These are phyloP conservation scores for Abortiporus biennis DNA, from an alignment of 1,284 basidiomycete genomes.

Conservation along the genomic window DNA sequence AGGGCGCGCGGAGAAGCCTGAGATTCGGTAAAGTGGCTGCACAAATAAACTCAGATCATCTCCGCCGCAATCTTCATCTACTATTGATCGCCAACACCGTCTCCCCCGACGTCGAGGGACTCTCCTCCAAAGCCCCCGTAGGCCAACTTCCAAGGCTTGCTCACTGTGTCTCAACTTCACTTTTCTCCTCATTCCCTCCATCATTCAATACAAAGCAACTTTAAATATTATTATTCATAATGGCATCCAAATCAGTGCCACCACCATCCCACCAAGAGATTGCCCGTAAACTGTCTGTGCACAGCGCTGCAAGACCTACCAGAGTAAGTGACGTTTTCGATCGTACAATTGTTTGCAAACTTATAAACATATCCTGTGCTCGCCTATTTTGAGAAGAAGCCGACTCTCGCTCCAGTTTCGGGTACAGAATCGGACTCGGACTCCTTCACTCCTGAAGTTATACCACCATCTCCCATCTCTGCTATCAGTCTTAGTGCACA, in stretches of 20 bases:
- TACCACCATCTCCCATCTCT: constrained; percentile 27
- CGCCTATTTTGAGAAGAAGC: constrained; percentile 17
- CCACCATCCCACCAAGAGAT: constrained; percentile 85
- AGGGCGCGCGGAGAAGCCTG: too few species aligned
- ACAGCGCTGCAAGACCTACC: constrained; percentile 43
- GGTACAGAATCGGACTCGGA: constrained; percentile 87
- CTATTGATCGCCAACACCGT: not conserved
- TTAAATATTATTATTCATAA: constrained; percentile 1
- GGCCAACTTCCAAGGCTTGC: too few species aligned
- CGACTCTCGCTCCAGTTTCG: constrained; percentile 39
- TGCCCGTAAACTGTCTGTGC: constrained; percentile 80
- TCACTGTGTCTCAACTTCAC: too few species aligned
- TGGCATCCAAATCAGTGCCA: constrained; percentile 37
- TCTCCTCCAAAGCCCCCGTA: not conserved
- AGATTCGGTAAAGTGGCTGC: not conserved
- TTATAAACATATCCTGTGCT: constrained; percentile 1
- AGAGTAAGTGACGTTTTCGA: constrained; percentile 20
- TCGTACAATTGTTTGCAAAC: not conserved
- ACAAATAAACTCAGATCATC: constrained; percentile 9
- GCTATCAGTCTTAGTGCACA: constrained; percentile 11
- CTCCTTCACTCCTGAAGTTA: constrained; percentile 53
- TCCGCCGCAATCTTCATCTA: constrained; percentile 9
- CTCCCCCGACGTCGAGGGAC: not conserved
- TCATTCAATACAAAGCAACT: constrained; percentile 6
- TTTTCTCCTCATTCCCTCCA: not conserved